Conservation (phyloP, 306 rosid species). For the Pachyrhizus erosus region DNA sequence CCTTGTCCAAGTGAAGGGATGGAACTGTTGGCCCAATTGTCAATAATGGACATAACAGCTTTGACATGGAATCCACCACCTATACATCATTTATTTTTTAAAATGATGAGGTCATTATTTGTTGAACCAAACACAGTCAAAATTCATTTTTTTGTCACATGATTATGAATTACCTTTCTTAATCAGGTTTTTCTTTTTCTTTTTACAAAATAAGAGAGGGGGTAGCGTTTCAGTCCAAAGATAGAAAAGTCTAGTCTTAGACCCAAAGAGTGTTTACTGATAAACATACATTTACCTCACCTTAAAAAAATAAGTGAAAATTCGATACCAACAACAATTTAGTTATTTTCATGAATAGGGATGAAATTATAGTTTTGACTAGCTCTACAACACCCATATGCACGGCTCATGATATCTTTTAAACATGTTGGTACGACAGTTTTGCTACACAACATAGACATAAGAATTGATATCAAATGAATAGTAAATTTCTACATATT, state of each 20-base stretch:
- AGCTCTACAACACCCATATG: neutral
- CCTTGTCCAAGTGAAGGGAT: constrained; percentile 55
- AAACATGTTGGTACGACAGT: neutral
- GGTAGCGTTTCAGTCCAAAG: neutral
- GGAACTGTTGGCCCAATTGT: constrained; percentile 75
- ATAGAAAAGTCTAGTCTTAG: too few species aligned
- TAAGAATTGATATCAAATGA: neutral
- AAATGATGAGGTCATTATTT: neutral
- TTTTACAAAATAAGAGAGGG: neutral
- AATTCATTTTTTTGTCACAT: neutral
- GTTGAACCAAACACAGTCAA: constrained; percentile 10
- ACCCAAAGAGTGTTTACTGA: too few species aligned
- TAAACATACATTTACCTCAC: too few species aligned
- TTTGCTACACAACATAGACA: neutral
- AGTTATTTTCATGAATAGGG: neutral
- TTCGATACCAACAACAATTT: neutral
- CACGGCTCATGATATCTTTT: neutral
- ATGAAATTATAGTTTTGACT: neutral
- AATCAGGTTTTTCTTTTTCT: neutral
- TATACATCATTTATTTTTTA: constrained; percentile 16
- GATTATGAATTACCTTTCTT: too few species aligned
- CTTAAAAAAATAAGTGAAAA: too few species aligned
- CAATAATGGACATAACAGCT: constrained; percentile 51
- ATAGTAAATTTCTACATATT: neutral
- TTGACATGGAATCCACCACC: constrained; percentile 66